Evolutionary conservation across 805 yeast species (phyloP), one percentile per base, ranked within the genome.

Genomic region (Candida methanosorbosa): DNA sequence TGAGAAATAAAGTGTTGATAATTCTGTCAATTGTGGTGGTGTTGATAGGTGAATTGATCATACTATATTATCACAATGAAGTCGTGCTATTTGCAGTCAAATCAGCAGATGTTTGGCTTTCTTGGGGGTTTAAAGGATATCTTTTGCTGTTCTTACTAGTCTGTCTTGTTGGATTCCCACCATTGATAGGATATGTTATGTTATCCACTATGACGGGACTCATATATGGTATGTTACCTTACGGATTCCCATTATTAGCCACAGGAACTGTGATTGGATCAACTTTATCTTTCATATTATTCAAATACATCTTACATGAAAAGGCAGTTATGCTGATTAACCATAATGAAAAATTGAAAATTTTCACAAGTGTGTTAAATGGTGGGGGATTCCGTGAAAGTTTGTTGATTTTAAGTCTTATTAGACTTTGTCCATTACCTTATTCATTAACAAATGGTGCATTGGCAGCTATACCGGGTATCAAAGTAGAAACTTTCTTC

Each of bases 371-470:
- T 36, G 81, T 85, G 4, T 56, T 90, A 39, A 75, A 70, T 44
- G 94, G 85, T 38, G 40, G 44, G 18, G 45, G 51, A 6, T 52
- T 45, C 29, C 72, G 74, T 36, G 79, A 81, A 44, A 72, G 77
- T 38, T 69, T 87, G 38, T 54, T 77, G 42, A 57, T 92, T 18
- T 57, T 90, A 35, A 72, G 81, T 34, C 63, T 90, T 50, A 69
- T 90, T 20, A 66, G 97, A 36, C 56, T 90, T 38, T 86, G 96
- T 46, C 98, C 98, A 1, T 70, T 90, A 48, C 97, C 97, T 0
- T 92, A 87, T 53, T 86, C 96, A 3, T 62, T 90, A 22, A 80
- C 92, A 0, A 90, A 90, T 49, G 97, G 96, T 4, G 97, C 95
- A 0, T 66, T 92, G 44, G 92, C 95, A 9, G 80, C 94, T 2